Conservation (phyloP, 805 yeast genomes). For the Kuraishia piskuri region DNA sequence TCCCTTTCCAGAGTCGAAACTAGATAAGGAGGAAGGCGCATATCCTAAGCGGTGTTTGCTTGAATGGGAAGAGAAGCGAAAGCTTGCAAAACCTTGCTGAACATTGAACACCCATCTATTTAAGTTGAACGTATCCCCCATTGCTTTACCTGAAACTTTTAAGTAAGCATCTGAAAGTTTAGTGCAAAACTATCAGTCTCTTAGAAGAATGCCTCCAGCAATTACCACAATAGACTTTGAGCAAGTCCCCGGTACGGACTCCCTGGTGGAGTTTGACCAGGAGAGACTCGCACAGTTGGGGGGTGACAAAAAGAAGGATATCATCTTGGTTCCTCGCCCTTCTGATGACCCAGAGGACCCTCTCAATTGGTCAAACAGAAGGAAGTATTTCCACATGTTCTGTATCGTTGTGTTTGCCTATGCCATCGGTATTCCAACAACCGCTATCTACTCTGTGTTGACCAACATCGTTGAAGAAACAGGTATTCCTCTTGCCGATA, state of each 20-base stretch:
- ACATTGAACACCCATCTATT: not conserved
- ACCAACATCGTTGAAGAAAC: constrained; percentile 12
- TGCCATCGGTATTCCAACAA: constrained; percentile 17
- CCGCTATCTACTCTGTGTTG: constrained; percentile 20
- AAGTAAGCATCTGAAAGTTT: not conserved
- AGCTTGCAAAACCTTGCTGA: not conserved
- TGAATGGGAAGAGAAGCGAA: not conserved
- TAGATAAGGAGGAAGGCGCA: not conserved
- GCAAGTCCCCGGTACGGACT: not conserved
- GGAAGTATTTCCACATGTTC: constrained; percentile 39
- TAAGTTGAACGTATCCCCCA: not conserved
- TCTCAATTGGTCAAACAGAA: constrained; percentile 45
- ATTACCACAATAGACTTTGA: not conserved
- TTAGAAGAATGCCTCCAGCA: not conserved
- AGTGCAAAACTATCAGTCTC: not conserved
- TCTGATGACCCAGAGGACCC: constrained; percentile 66
- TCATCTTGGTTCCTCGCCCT: constrained; percentile 58
- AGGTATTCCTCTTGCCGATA: constrained; percentile 17
- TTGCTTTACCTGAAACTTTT: no score
- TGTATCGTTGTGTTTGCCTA: constrained; percentile 31
- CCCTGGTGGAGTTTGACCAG: not conserved
- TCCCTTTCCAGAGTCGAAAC: not conserved
- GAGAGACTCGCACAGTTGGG: not conserved
- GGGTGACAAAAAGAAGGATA: constrained; percentile 15
- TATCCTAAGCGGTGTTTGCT: not conserved